These are phyloP conservation scores for Collybiopsis luxurians DNA, from an alignment of 768 basidiomycete species.

Conservation along the genomic window DNA sequence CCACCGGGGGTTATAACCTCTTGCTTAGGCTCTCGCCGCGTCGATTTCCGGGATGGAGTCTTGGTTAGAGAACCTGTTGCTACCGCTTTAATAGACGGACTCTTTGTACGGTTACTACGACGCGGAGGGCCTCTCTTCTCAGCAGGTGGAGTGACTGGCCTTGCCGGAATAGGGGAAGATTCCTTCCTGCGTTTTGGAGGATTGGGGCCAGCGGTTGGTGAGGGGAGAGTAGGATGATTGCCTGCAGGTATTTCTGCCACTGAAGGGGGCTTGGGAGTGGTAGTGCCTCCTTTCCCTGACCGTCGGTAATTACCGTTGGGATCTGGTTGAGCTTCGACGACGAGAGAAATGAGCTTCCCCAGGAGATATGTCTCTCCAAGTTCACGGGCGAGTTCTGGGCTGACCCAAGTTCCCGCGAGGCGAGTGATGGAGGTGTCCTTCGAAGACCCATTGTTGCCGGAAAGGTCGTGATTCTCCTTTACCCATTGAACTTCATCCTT, in stretches of 20 bases:
- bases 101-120: slow-evolving; percentile 40
- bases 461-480: slow-evolving; percentile 70
- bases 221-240: slow-evolving; percentile 29
- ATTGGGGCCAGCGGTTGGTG: slow-evolving; percentile 33
- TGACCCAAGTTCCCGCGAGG: slow-evolving; percentile 89
- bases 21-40: slow-evolving; percentile 31
- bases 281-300: slow-evolving; percentile 40
- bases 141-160: slow-evolving; percentile 41
- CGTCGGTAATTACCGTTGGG: slow-evolving; percentile 77
- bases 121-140: slow-evolving; percentile 31
- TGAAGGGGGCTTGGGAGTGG: slow-evolving; percentile 24
- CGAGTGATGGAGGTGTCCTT: slow-evolving; percentile 60
- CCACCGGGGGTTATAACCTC: slow-evolving; percentile 42
- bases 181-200: slow-evolving; percentile 69
- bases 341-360: slow-evolving; percentile 53
- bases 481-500: slow-evolving; percentile 82
- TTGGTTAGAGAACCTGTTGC: slow-evolving; percentile 33
- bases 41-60: slow-evolving; percentile 32
- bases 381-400: slow-evolving; percentile 57
- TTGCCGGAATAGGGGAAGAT: slow-evolving; percentile 41
- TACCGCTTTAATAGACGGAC: slow-evolving; percentile 32
- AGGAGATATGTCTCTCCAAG: slow-evolving; percentile 71
- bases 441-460: slow-evolving; percentile 73
- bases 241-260: slow-evolving; percentile 20
- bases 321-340: slow-evolving; percentile 75